Percentiles rank a stretch among this genome's conserved stretches.
Conservation (phyloP, 83 land plant species). For the Diphasiastrum complanatum region DNA sequence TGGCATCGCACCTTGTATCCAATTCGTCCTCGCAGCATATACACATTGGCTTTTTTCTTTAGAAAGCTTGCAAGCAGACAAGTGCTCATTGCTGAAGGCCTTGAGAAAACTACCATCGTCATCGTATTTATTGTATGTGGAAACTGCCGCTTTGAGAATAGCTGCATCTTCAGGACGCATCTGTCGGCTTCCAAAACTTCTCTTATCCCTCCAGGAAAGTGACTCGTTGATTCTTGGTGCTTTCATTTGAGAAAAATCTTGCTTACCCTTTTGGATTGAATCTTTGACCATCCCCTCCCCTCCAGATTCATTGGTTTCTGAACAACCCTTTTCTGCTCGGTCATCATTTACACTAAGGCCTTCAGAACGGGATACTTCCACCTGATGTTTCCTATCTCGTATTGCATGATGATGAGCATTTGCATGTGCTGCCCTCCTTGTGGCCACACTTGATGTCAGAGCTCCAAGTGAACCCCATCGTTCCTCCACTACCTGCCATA, state of each 20-base stretch:
- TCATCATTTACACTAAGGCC: slow-evolving; percentile 6
- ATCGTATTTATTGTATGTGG: slow-evolving; percentile 49
- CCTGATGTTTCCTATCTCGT: slow-evolving; percentile 36
- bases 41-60: no score
- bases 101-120: slow-evolving; percentile 71
- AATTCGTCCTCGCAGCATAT: no score
- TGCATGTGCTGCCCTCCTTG: slow-evolving; percentile 58
- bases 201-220: slow-evolving; percentile 57
- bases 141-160: slow-evolving; percentile 48
- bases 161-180: slow-evolving; percentile 44
- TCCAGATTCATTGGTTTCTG: slow-evolving; percentile 24
- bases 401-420: slow-evolving; percentile 87
- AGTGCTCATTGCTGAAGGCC: slow-evolving; percentile 20
- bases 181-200: slow-evolving; percentile 11
- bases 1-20: no score
- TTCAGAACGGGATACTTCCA: neutral
- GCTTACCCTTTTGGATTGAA: slow-evolving; percentile 14
- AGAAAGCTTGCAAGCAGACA: no score
- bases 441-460: slow-evolving; percentile 46
- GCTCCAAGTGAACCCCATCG: slow-evolving; percentile 81
- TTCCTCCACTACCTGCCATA: slow-evolving; percentile 73
- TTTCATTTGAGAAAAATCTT: slow-evolving; percentile 47
- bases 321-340: slow-evolving; percentile 3
- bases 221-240: slow-evolving; percentile 51
- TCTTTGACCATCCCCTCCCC: slow-evolving; percentile 22